Evolutionary conservation across 2,329 filamentous ascomycete genomes (phyloP).

Genomic region (Phialophora tarda): DNA sequence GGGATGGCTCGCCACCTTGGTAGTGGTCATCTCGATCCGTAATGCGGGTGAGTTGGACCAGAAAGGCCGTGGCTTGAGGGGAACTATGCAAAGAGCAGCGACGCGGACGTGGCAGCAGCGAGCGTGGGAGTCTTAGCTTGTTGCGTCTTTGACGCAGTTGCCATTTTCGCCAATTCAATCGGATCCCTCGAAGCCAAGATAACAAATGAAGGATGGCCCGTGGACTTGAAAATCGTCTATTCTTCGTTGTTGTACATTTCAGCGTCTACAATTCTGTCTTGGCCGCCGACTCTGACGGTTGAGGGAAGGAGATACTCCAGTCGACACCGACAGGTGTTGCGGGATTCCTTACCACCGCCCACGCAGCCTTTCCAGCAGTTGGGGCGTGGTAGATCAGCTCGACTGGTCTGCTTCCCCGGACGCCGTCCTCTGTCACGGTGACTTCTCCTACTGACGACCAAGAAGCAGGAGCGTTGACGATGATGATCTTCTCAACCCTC

Average conservation of each 20-base stretch:
- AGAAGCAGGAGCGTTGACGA: slow-evolving; percentile 75
- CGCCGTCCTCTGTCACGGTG: slow-evolving; percentile 55
- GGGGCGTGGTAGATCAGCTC: slow-evolving; percentile 66
- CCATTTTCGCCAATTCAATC: too few relatives aligned
- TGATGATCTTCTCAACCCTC: slow-evolving; percentile 78
- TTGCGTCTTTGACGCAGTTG: too few relatives aligned
- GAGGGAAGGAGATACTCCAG: slow-evolving; percentile 66
- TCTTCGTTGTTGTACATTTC: slow-evolving; percentile 5
- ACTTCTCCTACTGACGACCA: slow-evolving; percentile 72
- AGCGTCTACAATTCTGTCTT: slow-evolving; percentile 36
- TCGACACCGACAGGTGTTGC: slow-evolving; percentile 65
- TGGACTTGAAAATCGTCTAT: not conserved
- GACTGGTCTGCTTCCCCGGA: slow-evolving; percentile 52
- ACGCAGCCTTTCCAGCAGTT: slow-evolving; percentile 61
- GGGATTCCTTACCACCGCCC: slow-evolving; percentile 68
- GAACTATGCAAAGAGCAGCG: too few relatives aligned
- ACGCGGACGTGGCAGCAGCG: too few relatives aligned
- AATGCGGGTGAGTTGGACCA: too few relatives aligned
- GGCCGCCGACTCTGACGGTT: not conserved
- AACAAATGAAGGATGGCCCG: not conserved
- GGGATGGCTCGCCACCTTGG: too few relatives aligned
- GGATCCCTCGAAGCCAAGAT: too few relatives aligned
- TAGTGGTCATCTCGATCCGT: not conserved
- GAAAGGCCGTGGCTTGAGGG: too few relatives aligned
- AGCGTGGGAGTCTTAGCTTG: too few relatives aligned